Base-by-base conservation (phyloP, 164 flowering plant species). In the Paratinospora sagittata region DNA sequence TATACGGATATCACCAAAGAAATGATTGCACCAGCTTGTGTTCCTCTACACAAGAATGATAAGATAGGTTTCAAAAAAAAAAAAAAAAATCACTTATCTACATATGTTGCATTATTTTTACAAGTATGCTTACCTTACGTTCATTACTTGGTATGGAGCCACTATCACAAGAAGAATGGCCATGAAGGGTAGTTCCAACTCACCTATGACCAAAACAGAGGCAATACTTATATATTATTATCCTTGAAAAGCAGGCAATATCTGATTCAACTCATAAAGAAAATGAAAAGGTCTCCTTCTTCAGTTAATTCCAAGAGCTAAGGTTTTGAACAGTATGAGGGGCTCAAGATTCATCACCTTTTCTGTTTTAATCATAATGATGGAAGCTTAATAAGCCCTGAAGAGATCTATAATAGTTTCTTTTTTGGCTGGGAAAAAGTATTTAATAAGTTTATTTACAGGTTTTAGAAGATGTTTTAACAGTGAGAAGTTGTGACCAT, bases 141-240 rank as follows among this genome's bases (percentile, higher is more conserved):
- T 79, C 80, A 79, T 64, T 36, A 84, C 85, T 81, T 85, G 87
- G 76, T 83, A 71, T 60, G 98, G 98, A 68, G 93, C 85, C 67
- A 85, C 85, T 73, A 86, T 81, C 78, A 84, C 88, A 80, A 93
- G 72, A 64, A 90, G 83, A 41, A 87, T 72, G 61, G 95, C 84
- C 17, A 81, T 9, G 62, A 88, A 86, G 19, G 98, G 96, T 73
- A 93, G 81, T 76, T 93, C 98, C 72, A 90, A 81, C 70, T 93
- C 90, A 78, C 87, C 93, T 93, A 69, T 79, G 65, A 70, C 13
- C 45, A 60, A 72, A n/a, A 76, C 47, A 14, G 60, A 10, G 63
- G 39, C 13, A 49, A 8, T n/a, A 24, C 67, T 69, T 68, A 62
- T 60, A 1, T 66, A 14, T 6, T 3, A 3, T 47, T 16, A 49